Evolutionary conservation across 306 rosid genomes (phyloP), one percentile per base, ranked within the genome.

Genomic region (Rosa rugosa): DNA sequence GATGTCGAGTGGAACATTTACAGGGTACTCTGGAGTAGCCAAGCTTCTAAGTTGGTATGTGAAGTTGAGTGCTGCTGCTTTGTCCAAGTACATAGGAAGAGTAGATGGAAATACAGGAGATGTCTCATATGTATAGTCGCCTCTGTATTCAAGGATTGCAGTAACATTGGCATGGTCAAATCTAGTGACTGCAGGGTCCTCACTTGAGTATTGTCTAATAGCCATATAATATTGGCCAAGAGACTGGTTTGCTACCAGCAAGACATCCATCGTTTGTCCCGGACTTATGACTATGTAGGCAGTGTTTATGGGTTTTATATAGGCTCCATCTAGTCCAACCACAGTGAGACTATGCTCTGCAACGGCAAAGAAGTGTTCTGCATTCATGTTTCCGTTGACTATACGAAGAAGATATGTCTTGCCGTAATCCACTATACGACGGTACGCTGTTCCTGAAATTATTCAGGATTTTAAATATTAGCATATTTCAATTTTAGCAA

Each of bases 191-290:
- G 77, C 14, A 0, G 73, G 8, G 20, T 47, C 1, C 5, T 31
- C 77, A 23, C 40, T 38, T 2, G 76, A 64, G 63, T 47, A 76
- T 2, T 76, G 56, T 76, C 77, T 81, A 12, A n/a, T 40, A 22
- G 68, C 84, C 51, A 81, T 71, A 56, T 59, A 76, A 72, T 81
- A 81, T 47, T 31, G 44, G 2, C 56, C 70, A 44, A 50, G 51
- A 64, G 80, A 8, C 17, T 81, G 84, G 63, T 81, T 69, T 22
- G 84, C 65, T 36, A 34, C 69, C 13, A 81, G 27, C 11, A 81
- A 16, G 72, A 81, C 14, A 31, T 81, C 71, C 76, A 75, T 81
- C 13, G 84, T 71, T 69, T 81, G 84, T 42, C 84, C 84, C 4
- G 84, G 80, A 41, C 69, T 59, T 5, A 75, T 57, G 65, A 75